Percentiles rank a stretch among this genome's conserved stretches.
Conservation (phyloP, 768 basidiomycete species). For the Antrodiella citrinella region DNA sequence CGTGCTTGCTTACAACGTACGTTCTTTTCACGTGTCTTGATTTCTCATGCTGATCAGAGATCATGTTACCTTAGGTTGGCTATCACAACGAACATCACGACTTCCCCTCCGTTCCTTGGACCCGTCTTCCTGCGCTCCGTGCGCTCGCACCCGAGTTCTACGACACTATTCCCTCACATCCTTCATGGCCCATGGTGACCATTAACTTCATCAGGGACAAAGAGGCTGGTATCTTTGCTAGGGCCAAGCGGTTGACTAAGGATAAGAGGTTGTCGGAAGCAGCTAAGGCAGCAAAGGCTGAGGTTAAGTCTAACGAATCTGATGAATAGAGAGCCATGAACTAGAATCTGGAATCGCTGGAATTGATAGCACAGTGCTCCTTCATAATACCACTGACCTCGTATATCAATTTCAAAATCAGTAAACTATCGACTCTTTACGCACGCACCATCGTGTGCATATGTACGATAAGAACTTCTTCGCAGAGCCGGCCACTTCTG, state of each 20-base stretch:
- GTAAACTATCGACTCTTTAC: no score
- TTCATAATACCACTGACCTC: no score
- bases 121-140: constrained; percentile 75
- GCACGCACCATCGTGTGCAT: no score
- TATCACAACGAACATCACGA: constrained; percentile 99
- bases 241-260: constrained; percentile 68
- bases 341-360: no score
- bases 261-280: constrained; percentile 9
- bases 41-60: constrained; percentile 5
- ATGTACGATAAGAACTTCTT: no score
- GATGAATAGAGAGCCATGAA: no score
- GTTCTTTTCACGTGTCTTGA: constrained; percentile 19
- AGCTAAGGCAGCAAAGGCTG: constrained; percentile 1
- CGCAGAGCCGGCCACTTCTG: no score
- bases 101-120: constrained; percentile 96
- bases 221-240: constrained; percentile 81
- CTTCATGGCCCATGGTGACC: constrained; percentile 92
- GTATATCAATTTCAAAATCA: no score
- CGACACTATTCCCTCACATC: constrained; percentile 77
- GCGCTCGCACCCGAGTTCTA: constrained; percentile 89
- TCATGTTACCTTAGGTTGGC: constrained; percentile 55
- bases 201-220: constrained; percentile 89
- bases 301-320: constrained; percentile 3
- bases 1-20: constrained; percentile 84
- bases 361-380: no score